A percentile compares a stretch with the other conserved stretches of the same genome.
These are phyloP conservation scores for Penicillium paxilli DNA, from an alignment of 495 filamentous ascomycete species.

Conservation along the genomic window DNA sequence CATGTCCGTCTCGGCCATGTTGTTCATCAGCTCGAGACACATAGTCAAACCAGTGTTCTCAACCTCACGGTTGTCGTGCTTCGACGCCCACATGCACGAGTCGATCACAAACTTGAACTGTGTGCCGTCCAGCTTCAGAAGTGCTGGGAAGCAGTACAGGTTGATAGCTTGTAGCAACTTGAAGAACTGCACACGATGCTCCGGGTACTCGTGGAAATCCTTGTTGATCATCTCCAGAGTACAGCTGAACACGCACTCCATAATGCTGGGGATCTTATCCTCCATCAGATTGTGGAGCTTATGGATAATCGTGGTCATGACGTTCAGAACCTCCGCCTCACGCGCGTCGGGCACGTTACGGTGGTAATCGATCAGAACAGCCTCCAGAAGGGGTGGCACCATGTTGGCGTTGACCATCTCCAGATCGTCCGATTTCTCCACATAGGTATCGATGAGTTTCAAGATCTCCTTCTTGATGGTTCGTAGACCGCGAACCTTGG, in stretches of 20 bases:
- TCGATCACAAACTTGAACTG: conserved; percentile 99
- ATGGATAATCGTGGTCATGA: conserved; percentile 95
- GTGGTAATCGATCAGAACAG: conserved; percentile 93
- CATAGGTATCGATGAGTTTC: conserved; percentile 96
- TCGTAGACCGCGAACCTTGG: conserved; percentile 87
- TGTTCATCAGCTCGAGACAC: conserved; percentile 97
- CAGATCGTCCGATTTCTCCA: conserved; percentile 94
- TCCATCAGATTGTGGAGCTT: conserved; percentile 95
- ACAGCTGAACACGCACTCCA: conserved; percentile 99
- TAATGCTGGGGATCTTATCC: conserved; percentile 93
- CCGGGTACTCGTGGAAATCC: conserved; percentile 98
- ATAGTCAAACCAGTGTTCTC: conserved; percentile 97
- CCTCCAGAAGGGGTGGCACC: conserved; percentile 94
- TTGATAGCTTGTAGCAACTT: conserved; percentile 95
- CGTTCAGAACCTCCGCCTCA: conserved; percentile 94
- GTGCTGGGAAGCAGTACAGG: conserved; percentile 89
- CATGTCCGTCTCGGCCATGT: conserved; percentile 89
- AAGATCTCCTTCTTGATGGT: conserved; percentile 99
- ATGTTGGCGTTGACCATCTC: conserved; percentile 91
- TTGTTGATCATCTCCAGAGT: conserved; percentile 99
- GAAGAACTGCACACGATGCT: conserved; percentile 98
- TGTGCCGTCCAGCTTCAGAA: conserved; percentile 88
- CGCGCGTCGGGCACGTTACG: conserved; percentile 94
- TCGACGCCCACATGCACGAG: conserved; percentile 99
- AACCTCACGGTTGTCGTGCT: conserved; percentile 98